A percentile compares a stretch with the other conserved stretches of the same genome.
Evolutionary conservation across 352 stramenopile genomes (phyloP).

Genomic region (Halophytophthora polymorphica): DNA sequence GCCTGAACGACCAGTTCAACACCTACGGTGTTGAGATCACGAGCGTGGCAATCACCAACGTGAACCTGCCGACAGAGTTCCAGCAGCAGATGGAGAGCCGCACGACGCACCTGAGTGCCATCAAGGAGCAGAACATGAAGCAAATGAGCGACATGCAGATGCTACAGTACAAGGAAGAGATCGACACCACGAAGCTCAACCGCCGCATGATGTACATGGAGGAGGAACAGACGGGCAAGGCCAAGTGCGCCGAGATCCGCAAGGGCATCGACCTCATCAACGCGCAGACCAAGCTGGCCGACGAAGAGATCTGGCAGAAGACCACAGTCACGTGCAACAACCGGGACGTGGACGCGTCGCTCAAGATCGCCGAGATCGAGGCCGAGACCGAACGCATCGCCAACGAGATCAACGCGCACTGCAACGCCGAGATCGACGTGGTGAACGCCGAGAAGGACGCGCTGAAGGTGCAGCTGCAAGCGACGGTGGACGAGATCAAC

Average conservation of each 20-base stretch:
- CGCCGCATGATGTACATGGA: constrained; percentile 55
- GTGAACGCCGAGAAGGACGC: constrained; percentile 37
- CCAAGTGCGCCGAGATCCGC: constrained; percentile 47
- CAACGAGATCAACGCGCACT: constrained; percentile 34
- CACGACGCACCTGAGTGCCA: constrained; percentile 60
- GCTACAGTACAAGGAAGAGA: constrained; percentile 56
- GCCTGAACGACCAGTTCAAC: constrained; percentile 77
- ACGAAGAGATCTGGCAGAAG: constrained; percentile 43
- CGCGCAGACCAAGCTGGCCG: constrained; percentile 29
- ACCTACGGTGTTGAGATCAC: constrained; percentile 72
- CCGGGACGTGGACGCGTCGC: constrained; percentile 26
- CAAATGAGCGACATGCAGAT: constrained; percentile 76
- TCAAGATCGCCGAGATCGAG: constrained; percentile 44
- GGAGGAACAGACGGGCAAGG: constrained; percentile 56
- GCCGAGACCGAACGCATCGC: constrained; percentile 42
- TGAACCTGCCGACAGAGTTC: constrained; percentile 57
- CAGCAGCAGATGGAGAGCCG: constrained; percentile 66
- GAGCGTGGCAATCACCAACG: constrained; percentile 75
- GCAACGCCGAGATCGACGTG: constrained; percentile 38
- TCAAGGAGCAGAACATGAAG: constrained; percentile 80
- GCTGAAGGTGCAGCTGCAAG: constrained; percentile 32
- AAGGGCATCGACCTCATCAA: constrained; percentile 52
- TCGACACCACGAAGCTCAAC: constrained; percentile 53
- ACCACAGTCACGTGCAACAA: constrained; percentile 42
- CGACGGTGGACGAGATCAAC: constrained; percentile 29